Base-by-base conservation (phyloP, 108 stramenopile species). In the Cylindrotheca closterium region DNA sequence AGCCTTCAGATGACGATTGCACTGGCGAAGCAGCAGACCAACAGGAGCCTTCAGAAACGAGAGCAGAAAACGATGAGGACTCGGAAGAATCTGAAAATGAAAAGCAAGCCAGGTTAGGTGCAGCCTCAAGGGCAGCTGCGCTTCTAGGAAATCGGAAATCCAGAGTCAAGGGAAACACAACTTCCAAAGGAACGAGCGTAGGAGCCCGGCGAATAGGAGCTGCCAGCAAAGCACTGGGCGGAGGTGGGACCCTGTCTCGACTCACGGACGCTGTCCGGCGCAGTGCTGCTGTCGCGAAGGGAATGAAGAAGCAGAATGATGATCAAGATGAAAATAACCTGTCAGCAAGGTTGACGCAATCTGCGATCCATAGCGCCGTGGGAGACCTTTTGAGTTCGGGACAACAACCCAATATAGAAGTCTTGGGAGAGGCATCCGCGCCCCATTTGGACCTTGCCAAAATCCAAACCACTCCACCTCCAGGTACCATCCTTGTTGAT, bases 141-240 rank as follows among this genome's bases (percentile, higher is more conserved):
- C 23, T 68, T 2, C 26, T 68, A 3, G 22, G 30, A 24, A 31
- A 48, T 2, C 32, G 55, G 45, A 58, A 17, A 8, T 22, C 26
- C n/a, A 42, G 67, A 18, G 31, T 7, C 17, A 12, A 22, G 12
- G n/a, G 21, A 1, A 22, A 49, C 19, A 21, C 53, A 21, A 55
- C 18, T 22, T 23, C 15, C 46, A 58, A 49, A 27, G 25, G 25
- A 24, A 77, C 75, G 8, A 70, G 69, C 30, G 78, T 79, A 2
- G 78, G 78, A 24, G 58, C 42, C 1, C 23, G 73, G 2, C 71
- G 78, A 3, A 34, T 69, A 12, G 65, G 68, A 19, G 65, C 73
- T 61, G 73, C 68, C 47, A 32, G 73, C 2, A 57, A 46, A 42
- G 68, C 73, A 3, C 47, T 73, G 47, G 26, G 28, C 27, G 47